These are phyloP conservation scores for Penicillium herquei DNA, from an alignment of 495 filamentous ascomycete species.

Conservation along the genomic window DNA sequence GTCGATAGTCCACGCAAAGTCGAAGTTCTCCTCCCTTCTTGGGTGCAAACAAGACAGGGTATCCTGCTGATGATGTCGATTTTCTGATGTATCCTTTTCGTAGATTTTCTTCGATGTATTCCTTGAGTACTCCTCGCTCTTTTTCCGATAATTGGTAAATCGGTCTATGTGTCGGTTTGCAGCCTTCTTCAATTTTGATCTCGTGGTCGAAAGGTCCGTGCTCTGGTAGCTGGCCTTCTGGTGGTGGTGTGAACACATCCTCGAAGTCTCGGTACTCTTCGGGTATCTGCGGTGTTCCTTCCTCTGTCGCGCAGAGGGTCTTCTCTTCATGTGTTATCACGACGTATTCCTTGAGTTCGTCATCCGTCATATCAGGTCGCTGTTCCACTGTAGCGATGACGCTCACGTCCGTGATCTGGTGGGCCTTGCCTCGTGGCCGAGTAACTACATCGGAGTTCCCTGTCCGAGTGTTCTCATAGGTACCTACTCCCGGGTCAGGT, in stretches of 20 bases:
- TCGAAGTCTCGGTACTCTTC: slow-evolving; percentile 4
- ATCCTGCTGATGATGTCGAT: slow-evolving; percentile 14
- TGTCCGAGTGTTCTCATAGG: neutral
- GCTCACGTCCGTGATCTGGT: neutral
- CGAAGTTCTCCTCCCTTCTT: slow-evolving; percentile 35
- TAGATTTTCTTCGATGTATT: slow-evolving; percentile 7
- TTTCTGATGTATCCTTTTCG: slow-evolving; percentile 39
- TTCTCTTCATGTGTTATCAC: neutral
- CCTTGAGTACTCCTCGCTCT: neutral
- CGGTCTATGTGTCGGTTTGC: neutral
- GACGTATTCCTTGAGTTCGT: neutral
- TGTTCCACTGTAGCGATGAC: neutral
- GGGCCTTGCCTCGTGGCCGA: neutral
- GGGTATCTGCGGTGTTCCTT: slow-evolving; percentile 5
- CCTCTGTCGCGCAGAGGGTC: neutral
- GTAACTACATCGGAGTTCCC: neutral
- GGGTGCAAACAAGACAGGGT: slow-evolving; percentile 33
- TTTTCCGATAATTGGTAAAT: neutral
- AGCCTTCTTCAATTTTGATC: neutral
- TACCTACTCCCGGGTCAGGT: neutral
- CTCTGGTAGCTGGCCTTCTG: neutral
- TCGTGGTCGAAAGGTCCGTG: neutral
- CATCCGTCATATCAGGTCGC: neutral
- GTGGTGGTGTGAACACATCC: slow-evolving; percentile 4
- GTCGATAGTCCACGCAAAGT: slow-evolving; percentile 47